Conservation (phyloP, 306 rosid genomes). For the Lithocarpus polystachyus region DNA sequence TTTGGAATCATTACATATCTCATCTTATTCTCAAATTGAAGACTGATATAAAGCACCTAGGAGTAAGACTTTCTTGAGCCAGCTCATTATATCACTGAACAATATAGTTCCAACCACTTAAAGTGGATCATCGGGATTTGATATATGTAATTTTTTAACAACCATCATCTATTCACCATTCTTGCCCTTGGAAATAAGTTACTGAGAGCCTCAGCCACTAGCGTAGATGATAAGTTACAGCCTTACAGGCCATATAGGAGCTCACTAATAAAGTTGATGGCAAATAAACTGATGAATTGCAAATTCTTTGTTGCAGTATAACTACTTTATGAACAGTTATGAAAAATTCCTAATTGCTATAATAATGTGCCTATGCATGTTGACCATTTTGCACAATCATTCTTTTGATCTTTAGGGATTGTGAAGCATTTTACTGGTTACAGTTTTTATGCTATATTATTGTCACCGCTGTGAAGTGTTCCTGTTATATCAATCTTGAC, state of each 20-base stretch:
- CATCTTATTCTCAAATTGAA: neutral
- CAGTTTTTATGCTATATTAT: neutral
- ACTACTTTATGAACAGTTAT: neutral
- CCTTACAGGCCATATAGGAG: neutral
- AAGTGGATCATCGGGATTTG: neutral
- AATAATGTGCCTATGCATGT: neutral
- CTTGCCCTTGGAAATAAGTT: neutral
- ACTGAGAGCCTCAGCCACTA: neutral
- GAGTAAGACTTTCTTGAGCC: neutral
- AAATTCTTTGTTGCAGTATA: neutral
- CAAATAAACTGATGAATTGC: neutral
- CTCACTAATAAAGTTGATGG: neutral
- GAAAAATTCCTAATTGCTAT: neutral
- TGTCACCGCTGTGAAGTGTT: neutral
- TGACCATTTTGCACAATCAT: neutral
- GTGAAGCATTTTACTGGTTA: neutral
- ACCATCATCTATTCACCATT: neutral
- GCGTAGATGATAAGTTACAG: neutral
- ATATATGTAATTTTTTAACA: neutral
- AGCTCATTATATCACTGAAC: neutral
- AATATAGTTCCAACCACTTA: neutral
- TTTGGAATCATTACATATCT: neutral
- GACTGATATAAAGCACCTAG: slow-evolving; percentile 6
- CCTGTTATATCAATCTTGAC: neutral
- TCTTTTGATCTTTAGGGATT: neutral